A percentile compares a stretch with the other conserved stretches of the same genome.
Conservation (phyloP, 2,329 filamentous ascomycete genomes). For the Claviceps sp. region DNA sequence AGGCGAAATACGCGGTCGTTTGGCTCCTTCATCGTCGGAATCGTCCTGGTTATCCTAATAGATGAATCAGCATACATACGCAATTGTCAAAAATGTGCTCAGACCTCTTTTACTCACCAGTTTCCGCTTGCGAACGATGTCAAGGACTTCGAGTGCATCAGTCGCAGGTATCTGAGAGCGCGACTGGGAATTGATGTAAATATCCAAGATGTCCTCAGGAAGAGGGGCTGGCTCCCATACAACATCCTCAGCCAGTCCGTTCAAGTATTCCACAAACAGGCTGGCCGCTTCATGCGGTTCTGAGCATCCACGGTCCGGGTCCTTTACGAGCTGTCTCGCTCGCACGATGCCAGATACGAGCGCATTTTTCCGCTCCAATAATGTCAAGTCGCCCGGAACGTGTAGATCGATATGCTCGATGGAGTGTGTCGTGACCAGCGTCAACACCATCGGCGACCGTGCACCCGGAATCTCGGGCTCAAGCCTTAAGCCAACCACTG, state of each 20-base stretch:
- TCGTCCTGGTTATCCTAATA: constrained; percentile 15
- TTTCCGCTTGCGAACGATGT: constrained; percentile 32
- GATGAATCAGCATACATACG: neutral
- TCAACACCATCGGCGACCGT: constrained; percentile 31
- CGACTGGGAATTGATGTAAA: constrained; percentile 27
- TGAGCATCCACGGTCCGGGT: constrained; percentile 24
- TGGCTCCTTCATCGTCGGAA: constrained; percentile 17
- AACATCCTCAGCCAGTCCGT: constrained; percentile 22
- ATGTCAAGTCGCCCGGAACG: constrained; percentile 21
- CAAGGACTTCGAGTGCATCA: constrained; percentile 9
- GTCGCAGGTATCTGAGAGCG: constrained; percentile 16
- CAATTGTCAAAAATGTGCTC: neutral
- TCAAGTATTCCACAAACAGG: constrained; percentile 32
- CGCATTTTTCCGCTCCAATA: constrained; percentile 34
- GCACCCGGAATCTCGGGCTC: constrained; percentile 1
- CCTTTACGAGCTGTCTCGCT: constrained; percentile 24
- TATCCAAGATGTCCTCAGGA: constrained; percentile 35
- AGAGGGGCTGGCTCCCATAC: constrained; percentile 34
- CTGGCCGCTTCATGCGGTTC: constrained; percentile 34
- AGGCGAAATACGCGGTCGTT: constrained; percentile 16
- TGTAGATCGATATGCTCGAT: constrained; percentile 42
- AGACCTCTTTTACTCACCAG: constrained; percentile 23
- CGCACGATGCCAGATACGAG: constrained; percentile 25
- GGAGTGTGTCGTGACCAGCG: constrained; percentile 35
- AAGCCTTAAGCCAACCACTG: constrained; percentile 8